These are phyloP conservation scores for Macaranga tanarius DNA, from an alignment of 441 rosid species.

Conservation along the genomic window DNA sequence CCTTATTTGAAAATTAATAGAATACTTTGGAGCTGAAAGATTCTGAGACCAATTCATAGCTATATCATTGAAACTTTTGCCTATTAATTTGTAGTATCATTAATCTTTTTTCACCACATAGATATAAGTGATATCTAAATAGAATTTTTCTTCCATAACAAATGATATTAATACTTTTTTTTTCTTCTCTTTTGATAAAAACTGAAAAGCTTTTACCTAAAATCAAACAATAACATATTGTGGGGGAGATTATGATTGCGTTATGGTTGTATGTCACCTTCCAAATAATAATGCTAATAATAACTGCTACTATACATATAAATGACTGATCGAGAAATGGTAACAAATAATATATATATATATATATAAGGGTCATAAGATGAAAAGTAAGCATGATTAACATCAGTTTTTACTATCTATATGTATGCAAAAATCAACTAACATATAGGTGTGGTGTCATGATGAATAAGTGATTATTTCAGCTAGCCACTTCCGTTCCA, in stretches of 20 bases:
- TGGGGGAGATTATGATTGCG: constrained; percentile 29
- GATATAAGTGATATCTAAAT: constrained; percentile 8
- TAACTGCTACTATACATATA: constrained; percentile 30
- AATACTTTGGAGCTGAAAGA: constrained; percentile 1
- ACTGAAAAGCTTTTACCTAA: constrained; percentile 37
- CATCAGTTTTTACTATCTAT: constrained; percentile 11
- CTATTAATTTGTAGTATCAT: constrained; percentile 10
- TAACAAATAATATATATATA: constrained; percentile 36
- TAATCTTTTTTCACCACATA: background rate
- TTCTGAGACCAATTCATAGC: background rate
- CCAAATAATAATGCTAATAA: constrained; percentile 45
- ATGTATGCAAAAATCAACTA: background rate
- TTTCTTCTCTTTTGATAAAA: background rate
- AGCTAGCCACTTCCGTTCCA: background rate
- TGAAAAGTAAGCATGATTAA: constrained; percentile 23
- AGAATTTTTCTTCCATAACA: constrained; percentile 13
- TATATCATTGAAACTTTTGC: constrained; percentile 15
- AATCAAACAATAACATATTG: constrained; percentile 29
- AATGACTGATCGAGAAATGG: constrained; percentile 39
- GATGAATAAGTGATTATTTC: background rate
- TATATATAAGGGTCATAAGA: background rate
- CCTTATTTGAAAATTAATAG: background rate
- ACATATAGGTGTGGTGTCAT: background rate
- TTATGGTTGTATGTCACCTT: constrained; percentile 44
- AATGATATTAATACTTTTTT: constrained; percentile 16